A percentile compares a stretch with the other conserved stretches of the same genome.
These are phyloP conservation scores for Hyphodiscus hymeniophilus DNA, from an alignment of 495 filamentous ascomycete species.

Conservation along the genomic window DNA sequence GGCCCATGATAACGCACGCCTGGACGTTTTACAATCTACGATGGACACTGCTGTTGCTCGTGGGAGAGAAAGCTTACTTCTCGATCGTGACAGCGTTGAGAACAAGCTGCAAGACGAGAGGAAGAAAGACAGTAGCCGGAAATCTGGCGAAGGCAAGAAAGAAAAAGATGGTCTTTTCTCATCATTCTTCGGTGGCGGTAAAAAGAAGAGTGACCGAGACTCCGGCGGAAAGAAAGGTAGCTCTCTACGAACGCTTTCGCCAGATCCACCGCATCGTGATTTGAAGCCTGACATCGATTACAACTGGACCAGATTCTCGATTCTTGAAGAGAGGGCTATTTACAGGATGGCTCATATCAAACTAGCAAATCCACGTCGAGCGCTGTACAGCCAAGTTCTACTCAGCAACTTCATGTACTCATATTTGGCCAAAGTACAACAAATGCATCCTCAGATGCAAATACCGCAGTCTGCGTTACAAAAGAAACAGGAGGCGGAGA, in stretches of 20 bases:
- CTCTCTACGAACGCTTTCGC: constrained; percentile 65
- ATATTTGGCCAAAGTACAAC: constrained; percentile 96
- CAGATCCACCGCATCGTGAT: constrained; percentile 64
- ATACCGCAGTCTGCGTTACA: constrained; percentile 59
- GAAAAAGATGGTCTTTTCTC: constrained; percentile 83
- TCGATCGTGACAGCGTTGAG: constrained; percentile 70
- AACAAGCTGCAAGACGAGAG: constrained; percentile 71
- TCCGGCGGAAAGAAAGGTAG: constrained; percentile 61
- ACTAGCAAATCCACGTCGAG: constrained; percentile 88
- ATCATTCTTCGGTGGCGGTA: constrained; percentile 82
- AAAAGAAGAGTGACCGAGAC: constrained; percentile 65
- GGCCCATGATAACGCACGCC: constrained; percentile 62
- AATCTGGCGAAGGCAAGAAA: constrained; percentile 70
- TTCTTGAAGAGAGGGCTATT: constrained; percentile 93
- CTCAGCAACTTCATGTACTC: constrained; percentile 99
- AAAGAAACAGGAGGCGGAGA: constrained; percentile 51
- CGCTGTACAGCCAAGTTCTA: constrained; percentile 89
- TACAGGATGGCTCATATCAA: constrained; percentile 99
- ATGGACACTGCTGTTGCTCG: constrained; percentile 53
- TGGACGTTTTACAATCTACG: constrained; percentile 76
- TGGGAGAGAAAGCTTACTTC: constrained; percentile 72
- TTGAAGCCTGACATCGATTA: constrained; percentile 85
- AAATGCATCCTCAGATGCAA: constrained; percentile 91
- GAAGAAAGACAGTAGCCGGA: constrained; percentile 70
- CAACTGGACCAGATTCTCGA: constrained; percentile 91